Evolutionary conservation across 139 green algal genomes (phyloP), one percentile per base, ranked within the genome.

Genomic region (Chlorella sp.): DNA sequence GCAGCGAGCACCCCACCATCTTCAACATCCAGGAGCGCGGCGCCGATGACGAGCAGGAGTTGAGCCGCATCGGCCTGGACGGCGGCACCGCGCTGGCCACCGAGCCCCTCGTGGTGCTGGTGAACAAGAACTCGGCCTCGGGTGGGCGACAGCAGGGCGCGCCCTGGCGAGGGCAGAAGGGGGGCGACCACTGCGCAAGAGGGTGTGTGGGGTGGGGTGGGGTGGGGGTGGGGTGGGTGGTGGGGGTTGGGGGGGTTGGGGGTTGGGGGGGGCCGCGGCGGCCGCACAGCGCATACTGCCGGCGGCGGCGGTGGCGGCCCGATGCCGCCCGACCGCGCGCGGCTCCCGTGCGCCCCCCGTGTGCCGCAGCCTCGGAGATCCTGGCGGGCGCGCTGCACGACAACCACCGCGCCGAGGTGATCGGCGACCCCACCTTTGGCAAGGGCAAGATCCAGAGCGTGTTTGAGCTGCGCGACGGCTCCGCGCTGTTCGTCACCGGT

Each of bases 401-500:
- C 86, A 93, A 94, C 71, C 41, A 77, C 40, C 86, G 94, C 25
- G 92, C 91, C 23, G 74, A 66, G 23, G 66, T 94, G 14, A 73
- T 90, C n/a, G 94, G 94, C 29, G 64, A 97, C 27, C 64, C 58
- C 36, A 98, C 94, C 14, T 98, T 90, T 71, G 94, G 94, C 73
- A 98, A 98, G 83, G 94, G 94, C 68, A 88, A 88, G 68, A 89
- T 91, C 46, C 89, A 94, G 83, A 85, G 51, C 25, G 88, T 94
- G 36, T 95, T 90, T 82, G 88, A 94, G 74, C 82, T 94, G 27
- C 63, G 36, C 0, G 95, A 98, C 80, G 95, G 95, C 69, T 93
- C 87, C 12, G 95, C 91, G 3, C 82, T 98, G 53, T 98, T 98
- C 79, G 91, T 98, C 27, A 98, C 95, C 1, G n/a, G n/a, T n/a